A percentile compares a stretch with the other conserved stretches of the same genome.
Evolutionary conservation across 805 yeast species (phyloP).

Genomic region (Candida chauliodis): DNA sequence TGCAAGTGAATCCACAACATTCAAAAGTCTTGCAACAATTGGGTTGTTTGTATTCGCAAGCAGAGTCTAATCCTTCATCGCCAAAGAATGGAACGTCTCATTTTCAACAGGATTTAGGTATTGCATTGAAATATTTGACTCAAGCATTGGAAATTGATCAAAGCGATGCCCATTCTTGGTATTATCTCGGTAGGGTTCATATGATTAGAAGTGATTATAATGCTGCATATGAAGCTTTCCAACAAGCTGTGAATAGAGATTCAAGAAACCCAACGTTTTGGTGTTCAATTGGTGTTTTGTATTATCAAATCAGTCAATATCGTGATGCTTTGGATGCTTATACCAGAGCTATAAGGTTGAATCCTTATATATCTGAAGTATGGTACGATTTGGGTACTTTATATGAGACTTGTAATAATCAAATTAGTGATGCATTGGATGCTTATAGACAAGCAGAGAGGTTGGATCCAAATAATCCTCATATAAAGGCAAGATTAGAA

Average conservation of each 20-base stretch:
- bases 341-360: constrained; percentile 91
- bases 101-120: constrained; percentile 72
- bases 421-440: constrained; percentile 89
- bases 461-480: constrained; percentile 90
- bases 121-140: constrained; percentile 75
- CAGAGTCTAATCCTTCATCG: constrained; percentile 29
- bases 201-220: constrained; percentile 95
- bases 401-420: constrained; percentile 96
- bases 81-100: constrained; percentile 11
- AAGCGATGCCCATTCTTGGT: constrained; percentile 95
- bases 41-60: constrained; percentile 88
- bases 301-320: constrained; percentile 94
- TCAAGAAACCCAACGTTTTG: constrained; percentile 97
- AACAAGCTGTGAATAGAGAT: constrained; percentile 96
- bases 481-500: constrained; percentile 88
- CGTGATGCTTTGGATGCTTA: constrained; percentile 97
- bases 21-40: constrained; percentile 94
- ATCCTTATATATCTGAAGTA: constrained; percentile 94
- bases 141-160: constrained; percentile 88
- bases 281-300: constrained; percentile 93
- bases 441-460: constrained; percentile 97
- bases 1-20: constrained; percentile 86
- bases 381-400: constrained; percentile 98
- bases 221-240: constrained; percentile 97
- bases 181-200: constrained; percentile 92